Conservation (phyloP, 768 basidiomycete genomes). For the Fistulinella prunicolor region DNA sequence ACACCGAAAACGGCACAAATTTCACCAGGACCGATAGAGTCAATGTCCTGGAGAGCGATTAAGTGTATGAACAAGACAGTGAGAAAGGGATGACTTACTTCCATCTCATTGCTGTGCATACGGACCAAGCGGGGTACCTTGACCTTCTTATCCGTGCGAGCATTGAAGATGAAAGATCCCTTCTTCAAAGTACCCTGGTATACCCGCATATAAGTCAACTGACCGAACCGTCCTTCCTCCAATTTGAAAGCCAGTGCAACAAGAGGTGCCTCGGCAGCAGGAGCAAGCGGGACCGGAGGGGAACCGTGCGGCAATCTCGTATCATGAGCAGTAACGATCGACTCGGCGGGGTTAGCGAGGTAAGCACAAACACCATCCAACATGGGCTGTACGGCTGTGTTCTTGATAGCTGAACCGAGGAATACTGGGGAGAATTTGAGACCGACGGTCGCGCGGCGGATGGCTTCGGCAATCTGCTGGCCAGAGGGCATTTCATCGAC, state of each 20-base stretch:
- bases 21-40: conserved; percentile 92
- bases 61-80: not conserved
- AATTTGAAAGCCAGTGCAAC: conserved; percentile 97
- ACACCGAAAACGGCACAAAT: conserved; percentile 99
- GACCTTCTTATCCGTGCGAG: conserved; percentile 92
- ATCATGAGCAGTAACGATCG: conserved; percentile 78
- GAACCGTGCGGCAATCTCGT: conserved; percentile 61
- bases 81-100: conserved; percentile 47
- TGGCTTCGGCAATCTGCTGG: conserved; percentile 73
- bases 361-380: conserved; percentile 96
- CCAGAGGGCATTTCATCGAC: conserved; percentile 76
- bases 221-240: conserved; percentile 96
- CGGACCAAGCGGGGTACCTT: conserved; percentile 94
- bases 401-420: conserved; percentile 95
- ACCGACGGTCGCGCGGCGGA: conserved; percentile 83
- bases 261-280: conserved; percentile 82
- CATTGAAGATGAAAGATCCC: conserved; percentile 83
- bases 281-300: conserved; percentile 70
- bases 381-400: conserved; percentile 91
- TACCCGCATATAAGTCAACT: conserved; percentile 96
- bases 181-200: conserved; percentile 94
- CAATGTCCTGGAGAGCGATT: conserved; percentile 66
- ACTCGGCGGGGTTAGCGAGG: conserved; percentile 84
- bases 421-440: conserved; percentile 97
- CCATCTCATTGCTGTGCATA: conserved; percentile 99